Percentiles rank a stretch among this genome's conserved stretches.
Conservation (phyloP, 2,329 filamentous ascomycete species). For the Pestalotiopsis sp. region DNA sequence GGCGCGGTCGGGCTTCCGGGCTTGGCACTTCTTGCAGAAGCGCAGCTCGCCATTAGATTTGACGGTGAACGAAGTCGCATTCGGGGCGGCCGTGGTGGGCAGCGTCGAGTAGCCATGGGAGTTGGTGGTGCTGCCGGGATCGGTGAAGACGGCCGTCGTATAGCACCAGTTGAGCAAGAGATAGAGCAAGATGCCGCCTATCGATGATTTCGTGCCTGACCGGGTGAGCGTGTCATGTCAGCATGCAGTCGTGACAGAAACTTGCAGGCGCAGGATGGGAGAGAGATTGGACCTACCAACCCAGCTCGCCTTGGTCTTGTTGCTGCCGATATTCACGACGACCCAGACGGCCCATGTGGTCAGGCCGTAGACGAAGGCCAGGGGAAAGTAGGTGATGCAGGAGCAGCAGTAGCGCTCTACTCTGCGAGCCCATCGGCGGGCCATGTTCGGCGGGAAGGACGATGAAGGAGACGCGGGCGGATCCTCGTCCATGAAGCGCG, state of each 20-base stretch:
- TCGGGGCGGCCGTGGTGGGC: conserved; percentile 68
- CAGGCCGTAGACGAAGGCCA: conserved; percentile 84
- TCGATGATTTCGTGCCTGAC: conserved; percentile 57
- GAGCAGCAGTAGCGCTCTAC: conserved; percentile 84
- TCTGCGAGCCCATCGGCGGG: conserved; percentile 67
- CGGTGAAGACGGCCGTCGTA: conserved; percentile 89
- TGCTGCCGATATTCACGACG: conserved; percentile 71
- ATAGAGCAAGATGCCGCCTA: conserved; percentile 73
- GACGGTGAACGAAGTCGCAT: conserved; percentile 80
- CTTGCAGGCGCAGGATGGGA: background rate
- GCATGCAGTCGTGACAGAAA: background rate
- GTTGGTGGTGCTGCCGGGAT: conserved; percentile 74
- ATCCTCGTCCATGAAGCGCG: conserved; percentile 11
- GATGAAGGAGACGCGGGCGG: conserved; percentile 5
- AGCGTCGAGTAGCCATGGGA: conserved; percentile 76
- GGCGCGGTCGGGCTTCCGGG: conserved; percentile 89
- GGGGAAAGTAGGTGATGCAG: conserved; percentile 80
- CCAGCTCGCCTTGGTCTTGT: conserved; percentile 54
- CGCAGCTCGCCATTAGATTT: conserved; percentile 85
- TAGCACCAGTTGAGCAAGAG: conserved; percentile 85
- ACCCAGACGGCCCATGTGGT: conserved; percentile 97
- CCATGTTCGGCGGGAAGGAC: conserved; percentile 46
- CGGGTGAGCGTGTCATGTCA: background rate
- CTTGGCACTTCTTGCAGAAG: conserved; percentile 97
- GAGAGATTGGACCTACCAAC: conserved; percentile 49